Conservation (phyloP, 2,329 filamentous ascomycete genomes). For the Colletotrichum tanaceti region DNA sequence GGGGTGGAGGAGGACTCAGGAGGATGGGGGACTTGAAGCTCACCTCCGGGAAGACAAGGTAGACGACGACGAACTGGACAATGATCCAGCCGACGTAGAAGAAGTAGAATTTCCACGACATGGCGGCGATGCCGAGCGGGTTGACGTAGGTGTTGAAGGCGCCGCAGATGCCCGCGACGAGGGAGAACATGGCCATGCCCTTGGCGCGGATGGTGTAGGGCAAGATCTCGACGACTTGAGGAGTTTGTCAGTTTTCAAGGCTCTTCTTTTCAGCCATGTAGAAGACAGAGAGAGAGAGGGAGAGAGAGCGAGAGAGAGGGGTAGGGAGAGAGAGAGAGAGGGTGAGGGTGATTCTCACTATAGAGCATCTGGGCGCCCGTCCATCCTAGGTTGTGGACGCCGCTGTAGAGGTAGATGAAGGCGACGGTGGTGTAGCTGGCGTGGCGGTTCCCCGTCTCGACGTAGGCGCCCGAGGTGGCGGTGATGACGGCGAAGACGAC, state of each 20-base stretch:
- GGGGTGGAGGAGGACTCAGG: no score
- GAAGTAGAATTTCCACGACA: slow-evolving; percentile 68
- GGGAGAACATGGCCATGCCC: slow-evolving; percentile 54
- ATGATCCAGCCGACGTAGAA: slow-evolving; percentile 57
- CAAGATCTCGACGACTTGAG: slow-evolving; percentile 59
- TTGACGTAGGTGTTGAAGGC: slow-evolving; percentile 56
- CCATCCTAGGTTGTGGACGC: slow-evolving; percentile 39
- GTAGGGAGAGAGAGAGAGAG: no score
- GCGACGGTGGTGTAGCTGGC: slow-evolving; percentile 31
- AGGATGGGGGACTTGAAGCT: no score
- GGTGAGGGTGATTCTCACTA: slow-evolving; percentile 9
- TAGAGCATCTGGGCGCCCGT: slow-evolving; percentile 38
- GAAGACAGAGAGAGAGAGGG: no score
- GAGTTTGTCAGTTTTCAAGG: not conserved
- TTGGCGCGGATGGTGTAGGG: slow-evolving; percentile 64
- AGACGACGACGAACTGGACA: slow-evolving; percentile 56
- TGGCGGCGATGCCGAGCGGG: slow-evolving; percentile 62
- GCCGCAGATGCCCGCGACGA: slow-evolving; percentile 36
- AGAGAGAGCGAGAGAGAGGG: no score
- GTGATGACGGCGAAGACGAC: slow-evolving; percentile 36
- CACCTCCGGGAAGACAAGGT: slow-evolving; percentile 41
- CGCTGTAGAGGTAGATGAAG: slow-evolving; percentile 38
- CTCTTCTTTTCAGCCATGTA: no score
- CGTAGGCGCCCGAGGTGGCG: slow-evolving; percentile 32
- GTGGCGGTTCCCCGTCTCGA: slow-evolving; percentile 30